phyloP scores from a whole-genome alignment of 2,329 filamentous ascomycete genomes.

The Cordyceps cicadae region DNA sequence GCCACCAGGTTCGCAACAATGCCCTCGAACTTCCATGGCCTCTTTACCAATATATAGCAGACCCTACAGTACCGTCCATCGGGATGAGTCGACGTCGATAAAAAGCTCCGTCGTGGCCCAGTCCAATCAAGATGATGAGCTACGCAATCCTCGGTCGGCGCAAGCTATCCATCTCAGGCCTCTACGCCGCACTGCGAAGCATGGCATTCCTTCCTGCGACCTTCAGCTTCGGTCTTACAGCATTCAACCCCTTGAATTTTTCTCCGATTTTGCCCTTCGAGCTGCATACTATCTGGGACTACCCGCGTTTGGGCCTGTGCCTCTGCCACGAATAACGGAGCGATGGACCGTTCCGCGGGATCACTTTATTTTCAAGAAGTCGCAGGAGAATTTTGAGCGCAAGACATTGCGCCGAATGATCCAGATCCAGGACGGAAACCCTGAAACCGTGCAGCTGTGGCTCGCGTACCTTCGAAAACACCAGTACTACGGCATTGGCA shows the following conservation, averaged over 20 bases:
- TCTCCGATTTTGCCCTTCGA: constrained; percentile 86
- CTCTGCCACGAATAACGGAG: constrained; percentile 78
- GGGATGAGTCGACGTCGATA: not conserved
- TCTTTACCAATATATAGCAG: not conserved
- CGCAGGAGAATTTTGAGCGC: constrained; percentile 94
- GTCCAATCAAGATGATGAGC: not conserved
- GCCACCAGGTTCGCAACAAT: not conserved
- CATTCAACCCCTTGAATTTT: constrained; percentile 85
- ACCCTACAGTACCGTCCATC: not conserved
- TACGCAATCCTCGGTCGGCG: constrained; percentile 66
- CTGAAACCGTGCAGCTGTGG: constrained; percentile 85
- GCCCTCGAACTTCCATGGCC: not conserved
- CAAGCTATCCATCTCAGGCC: constrained; percentile 83
- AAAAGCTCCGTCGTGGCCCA: not conserved
- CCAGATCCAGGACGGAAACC: constrained; percentile 85
- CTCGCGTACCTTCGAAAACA: constrained; percentile 86
- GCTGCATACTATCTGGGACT: constrained; percentile 91
- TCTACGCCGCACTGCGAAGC: constrained; percentile 62
- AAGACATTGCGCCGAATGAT: constrained; percentile 79
- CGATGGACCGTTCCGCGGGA: constrained; percentile 87
- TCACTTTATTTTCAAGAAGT: constrained; percentile 95
- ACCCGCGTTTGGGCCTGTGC: constrained; percentile 75
- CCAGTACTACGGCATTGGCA: constrained; percentile 90
- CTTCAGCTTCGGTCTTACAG: constrained; percentile 90
- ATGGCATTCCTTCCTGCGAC: constrained; percentile 78